A percentile compares a stretch with the other conserved stretches of the same genome.
phyloP scores from a whole-genome alignment of 352 stramenopile genomes.

The Globisporangium yorkense region DNA sequence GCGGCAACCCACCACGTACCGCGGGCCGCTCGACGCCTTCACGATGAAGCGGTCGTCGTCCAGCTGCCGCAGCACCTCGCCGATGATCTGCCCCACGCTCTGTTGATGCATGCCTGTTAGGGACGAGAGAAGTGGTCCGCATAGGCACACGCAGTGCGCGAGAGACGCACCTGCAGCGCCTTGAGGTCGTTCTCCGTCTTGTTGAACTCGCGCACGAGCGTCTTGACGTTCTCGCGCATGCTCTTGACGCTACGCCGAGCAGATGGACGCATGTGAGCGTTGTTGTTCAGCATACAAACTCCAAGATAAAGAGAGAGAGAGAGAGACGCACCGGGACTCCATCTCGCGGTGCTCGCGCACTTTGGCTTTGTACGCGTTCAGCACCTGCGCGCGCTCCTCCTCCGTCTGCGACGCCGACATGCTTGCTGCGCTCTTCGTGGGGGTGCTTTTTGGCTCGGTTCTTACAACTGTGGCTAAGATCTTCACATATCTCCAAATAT shows the following conservation, averaged over 20 bases:
- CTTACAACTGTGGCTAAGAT: not conserved
- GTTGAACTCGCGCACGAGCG: slow-evolving; percentile 95
- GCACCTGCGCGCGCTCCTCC: slow-evolving; percentile 89
- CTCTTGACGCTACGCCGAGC: slow-evolving; percentile 86
- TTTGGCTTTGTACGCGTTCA: slow-evolving; percentile 95
- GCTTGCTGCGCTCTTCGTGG: slow-evolving; percentile 3
- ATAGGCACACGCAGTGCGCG: not conserved
- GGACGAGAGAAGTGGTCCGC: too few relatives aligned
- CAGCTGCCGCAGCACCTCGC: slow-evolving; percentile 97
- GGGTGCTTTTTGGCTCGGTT: slow-evolving; percentile 1
- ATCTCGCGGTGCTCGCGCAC: slow-evolving; percentile 96
- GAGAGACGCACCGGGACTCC: slow-evolving; percentile 78
- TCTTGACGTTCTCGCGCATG: slow-evolving; percentile 95
- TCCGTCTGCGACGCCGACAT: slow-evolving; percentile 67
- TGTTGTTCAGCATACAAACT: not conserved
- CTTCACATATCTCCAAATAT: too few relatives aligned
- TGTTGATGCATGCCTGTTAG: slow-evolving; percentile 21
- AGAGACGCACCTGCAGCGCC: slow-evolving; percentile 70
- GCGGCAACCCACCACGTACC: slow-evolving; percentile 98
- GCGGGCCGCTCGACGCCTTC: slow-evolving; percentile 96
- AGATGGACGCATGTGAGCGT: too few relatives aligned
- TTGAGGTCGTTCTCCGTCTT: slow-evolving; percentile 99
- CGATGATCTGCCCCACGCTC: slow-evolving; percentile 98
- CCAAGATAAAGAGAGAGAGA: not conserved
- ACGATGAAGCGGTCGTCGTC: slow-evolving; percentile 99